Base-by-base conservation (phyloP, 345 rosid species). In the Murraya koenigii region DNA sequence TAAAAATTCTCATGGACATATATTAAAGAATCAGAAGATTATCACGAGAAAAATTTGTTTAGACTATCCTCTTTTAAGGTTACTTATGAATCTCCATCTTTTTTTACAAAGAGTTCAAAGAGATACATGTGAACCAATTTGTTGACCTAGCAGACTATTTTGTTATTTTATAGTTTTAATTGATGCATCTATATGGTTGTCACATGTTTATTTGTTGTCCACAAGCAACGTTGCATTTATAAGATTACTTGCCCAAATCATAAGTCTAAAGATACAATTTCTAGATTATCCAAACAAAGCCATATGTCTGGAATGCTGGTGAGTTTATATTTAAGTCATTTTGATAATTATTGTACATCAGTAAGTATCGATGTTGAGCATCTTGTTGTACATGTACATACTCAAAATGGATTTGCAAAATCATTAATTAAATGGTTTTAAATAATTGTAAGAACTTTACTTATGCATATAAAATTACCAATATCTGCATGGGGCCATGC, bases 321-420 rank as follows among this genome's bases (percentile, higher is more conserved):
- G 69, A 80, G 78, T 83, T 80, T 66, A 71, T 47, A 3, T 71
- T 52, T 1, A 20, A 75, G 23, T 3, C 38, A 5, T 80, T n/a
- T 78, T 25, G 9, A 78, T 70, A 38, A 32, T 1, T 83, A 62
- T 36, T 77, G 59, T 1, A 73, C 9, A 23, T 64, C 38, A 3
- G 7, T 66, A 3, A 32, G 14, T 26, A 78, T 75, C 0, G 5
- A 39, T 10, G 28, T 78, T 71, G 39, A 78, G 38, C 70, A 56
- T 30, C 3, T 0, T 0, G 8, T 62, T 4, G 19, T 63, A 10
- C 72, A 75, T 75, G 52, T 69, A 22, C 55, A 82, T 59, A 64
- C 52, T 15, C 25, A 77, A 32, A 80, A 74, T 77, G 58, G 39
- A 17, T 8, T 77, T n/a, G 5, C 11, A 36, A 0, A 77, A 69